Evolutionary conservation across 2,329 filamentous ascomycete species (phyloP).

Genomic region (Penicillium sp.): DNA sequence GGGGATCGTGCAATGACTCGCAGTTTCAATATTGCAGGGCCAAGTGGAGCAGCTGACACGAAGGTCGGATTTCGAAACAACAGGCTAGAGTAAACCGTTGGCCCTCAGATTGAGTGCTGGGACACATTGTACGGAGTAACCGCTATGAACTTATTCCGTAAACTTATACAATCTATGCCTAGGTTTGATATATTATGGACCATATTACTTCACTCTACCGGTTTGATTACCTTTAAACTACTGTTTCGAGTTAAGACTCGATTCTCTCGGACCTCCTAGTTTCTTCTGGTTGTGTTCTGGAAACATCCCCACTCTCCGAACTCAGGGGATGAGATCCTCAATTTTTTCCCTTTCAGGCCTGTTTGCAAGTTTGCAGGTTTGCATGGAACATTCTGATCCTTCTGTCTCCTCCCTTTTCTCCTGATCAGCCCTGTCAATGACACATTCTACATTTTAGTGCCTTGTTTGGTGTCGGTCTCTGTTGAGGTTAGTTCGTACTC

Average conservation of each 20-base stretch:
- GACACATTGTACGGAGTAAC: neutral
- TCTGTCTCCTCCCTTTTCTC: constrained; percentile 6
- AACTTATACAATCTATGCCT: neutral
- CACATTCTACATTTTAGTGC: neutral
- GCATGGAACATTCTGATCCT: constrained; percentile 12
- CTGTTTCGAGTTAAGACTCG: constrained; percentile 14
- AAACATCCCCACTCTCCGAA: constrained; percentile 17
- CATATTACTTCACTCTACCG: neutral
- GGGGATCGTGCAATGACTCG: constrained; percentile 18
- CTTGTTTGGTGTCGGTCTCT: neutral
- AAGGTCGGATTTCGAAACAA: neutral
- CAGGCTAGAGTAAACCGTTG: constrained; percentile 2
- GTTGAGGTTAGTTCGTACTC: neutral
- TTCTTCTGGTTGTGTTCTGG: constrained; percentile 16
- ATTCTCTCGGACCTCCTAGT: neutral
- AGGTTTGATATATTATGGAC: neutral
- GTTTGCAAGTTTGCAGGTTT: constrained; percentile 11
- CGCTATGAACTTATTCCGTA: neutral
- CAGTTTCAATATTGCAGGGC: constrained; percentile 24
- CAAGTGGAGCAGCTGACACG: constrained; percentile 16
- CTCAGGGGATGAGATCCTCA: constrained; percentile 10
- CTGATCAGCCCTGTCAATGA: constrained; percentile 11
- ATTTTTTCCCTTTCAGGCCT: constrained; percentile 16
- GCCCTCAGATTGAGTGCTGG: constrained; percentile 9
- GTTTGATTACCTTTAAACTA: neutral